phyloP scores from a whole-genome alignment of 768 basidiomycete species.

The Leccinum sublutescens region DNA sequence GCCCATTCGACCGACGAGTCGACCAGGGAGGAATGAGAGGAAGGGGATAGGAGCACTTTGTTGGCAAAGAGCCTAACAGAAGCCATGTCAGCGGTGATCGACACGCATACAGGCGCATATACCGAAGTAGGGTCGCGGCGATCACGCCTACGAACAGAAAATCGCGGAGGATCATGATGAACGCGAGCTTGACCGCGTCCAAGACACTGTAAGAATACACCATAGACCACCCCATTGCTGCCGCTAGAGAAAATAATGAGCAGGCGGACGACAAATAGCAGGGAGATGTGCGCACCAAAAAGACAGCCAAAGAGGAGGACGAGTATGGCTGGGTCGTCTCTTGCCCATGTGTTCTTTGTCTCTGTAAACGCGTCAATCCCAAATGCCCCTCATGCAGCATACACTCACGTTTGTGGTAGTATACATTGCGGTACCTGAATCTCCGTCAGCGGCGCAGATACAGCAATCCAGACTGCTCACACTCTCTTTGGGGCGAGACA shows the following conservation, averaged over 20 bases:
- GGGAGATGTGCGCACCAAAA: constrained; percentile 44
- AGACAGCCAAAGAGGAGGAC: constrained; percentile 81
- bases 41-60: constrained; percentile 63
- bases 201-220: constrained; percentile 67
- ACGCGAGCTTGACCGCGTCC: constrained; percentile 59
- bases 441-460: constrained; percentile 13
- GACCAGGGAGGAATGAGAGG: constrained; percentile 68
- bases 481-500: constrained; percentile 92
- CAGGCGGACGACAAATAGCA: neutral
- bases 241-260: constrained; percentile 44
- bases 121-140: constrained; percentile 79
- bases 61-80: constrained; percentile 65
- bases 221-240: constrained; percentile 82
- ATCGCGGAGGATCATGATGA: constrained; percentile 87
- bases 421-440: constrained; percentile 87
- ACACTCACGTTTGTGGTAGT: constrained; percentile 90
- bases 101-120: neutral
- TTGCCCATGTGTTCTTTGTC: constrained; percentile 97
- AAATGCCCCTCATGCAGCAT: neutral
- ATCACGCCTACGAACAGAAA: constrained; percentile 78
- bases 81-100: constrained; percentile 12
- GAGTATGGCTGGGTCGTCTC: constrained; percentile 95
- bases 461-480: constrained; percentile 40
- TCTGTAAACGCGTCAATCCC: constrained; percentile 45
- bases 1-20: constrained; percentile 84